Evolutionary conservation across 1,284 basidiomycete species (phyloP).

Genomic region (Volvariella volvacea): DNA sequence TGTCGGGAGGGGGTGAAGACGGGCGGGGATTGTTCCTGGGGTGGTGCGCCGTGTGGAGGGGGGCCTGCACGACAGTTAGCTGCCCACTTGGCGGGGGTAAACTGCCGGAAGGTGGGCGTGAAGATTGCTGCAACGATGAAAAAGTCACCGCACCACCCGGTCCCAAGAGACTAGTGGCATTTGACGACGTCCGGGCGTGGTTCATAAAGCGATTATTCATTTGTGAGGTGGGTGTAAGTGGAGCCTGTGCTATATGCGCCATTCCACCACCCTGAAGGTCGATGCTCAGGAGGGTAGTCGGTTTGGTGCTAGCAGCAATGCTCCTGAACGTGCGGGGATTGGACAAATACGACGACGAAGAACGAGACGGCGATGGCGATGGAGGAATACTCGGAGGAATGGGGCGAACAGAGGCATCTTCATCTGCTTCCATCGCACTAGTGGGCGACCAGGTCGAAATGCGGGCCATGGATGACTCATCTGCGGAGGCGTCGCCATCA

Average conservation of each 20-base stretch:
- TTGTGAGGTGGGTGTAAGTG: slow-evolving; percentile 48
- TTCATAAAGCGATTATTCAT: slow-evolving; percentile 38
- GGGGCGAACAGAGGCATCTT: slow-evolving; percentile 84
- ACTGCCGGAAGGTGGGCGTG: slow-evolving; percentile 39
- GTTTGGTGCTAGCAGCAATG: slow-evolving; percentile 88
- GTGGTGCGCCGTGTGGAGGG: slow-evolving; percentile 85
- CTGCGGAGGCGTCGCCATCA: slow-evolving; percentile 33
- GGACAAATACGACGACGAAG: slow-evolving; percentile 73
- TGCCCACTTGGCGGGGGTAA: slow-evolving; percentile 19
- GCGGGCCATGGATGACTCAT: slow-evolving; percentile 48
- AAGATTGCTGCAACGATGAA: slow-evolving; percentile 52
- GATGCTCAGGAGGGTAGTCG: slow-evolving; percentile 87
- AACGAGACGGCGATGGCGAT: slow-evolving; percentile 76
- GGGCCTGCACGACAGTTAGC: slow-evolving; percentile 57
- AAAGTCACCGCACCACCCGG: slow-evolving; percentile 62
- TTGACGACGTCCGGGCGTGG: slow-evolving; percentile 55
- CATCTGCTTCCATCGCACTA: slow-evolving; percentile 74
- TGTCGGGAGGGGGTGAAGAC: slow-evolving; percentile 82
- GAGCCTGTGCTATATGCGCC: slow-evolving; percentile 88
- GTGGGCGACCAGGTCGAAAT: slow-evolving; percentile 72
- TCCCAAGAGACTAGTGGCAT: slow-evolving; percentile 36
- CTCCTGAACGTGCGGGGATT: slow-evolving; percentile 75
- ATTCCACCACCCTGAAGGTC: slow-evolving; percentile 74
- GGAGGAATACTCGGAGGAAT: slow-evolving; percentile 80
- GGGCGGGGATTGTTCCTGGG: slow-evolving; percentile 94